Evolutionary conservation across 2,329 filamentous ascomycete genomes (phyloP).

Genomic region (Botrytis fabae): DNA sequence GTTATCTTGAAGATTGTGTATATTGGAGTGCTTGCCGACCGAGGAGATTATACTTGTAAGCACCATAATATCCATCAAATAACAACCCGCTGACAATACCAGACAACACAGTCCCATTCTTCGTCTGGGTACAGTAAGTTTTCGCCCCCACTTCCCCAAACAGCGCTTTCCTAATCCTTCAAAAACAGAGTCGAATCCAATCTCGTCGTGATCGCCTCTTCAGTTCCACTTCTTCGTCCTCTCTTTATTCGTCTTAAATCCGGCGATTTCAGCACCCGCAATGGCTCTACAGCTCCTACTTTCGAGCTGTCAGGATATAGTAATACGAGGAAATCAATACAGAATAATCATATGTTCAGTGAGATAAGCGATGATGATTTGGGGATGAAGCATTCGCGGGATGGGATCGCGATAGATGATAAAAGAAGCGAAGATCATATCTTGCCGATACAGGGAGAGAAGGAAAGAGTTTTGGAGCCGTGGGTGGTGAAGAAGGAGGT

Average conservation of each 20-base stretch:
- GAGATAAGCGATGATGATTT: background rate
- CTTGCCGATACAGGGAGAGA: background rate
- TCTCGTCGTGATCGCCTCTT: slow-evolving; percentile 30
- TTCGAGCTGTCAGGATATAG: slow-evolving; percentile 4
- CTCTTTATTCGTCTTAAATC: slow-evolving; percentile 22
- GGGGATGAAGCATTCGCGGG: background rate
- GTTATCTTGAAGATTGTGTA: slow-evolving; percentile 30
- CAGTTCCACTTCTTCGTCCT: slow-evolving; percentile 28
- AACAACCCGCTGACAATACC: background rate
- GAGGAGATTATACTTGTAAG: slow-evolving; percentile 28
- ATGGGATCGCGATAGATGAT: background rate
- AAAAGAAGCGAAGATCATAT: background rate
- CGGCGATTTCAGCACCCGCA: background rate
- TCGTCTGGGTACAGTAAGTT: slow-evolving; percentile 28
- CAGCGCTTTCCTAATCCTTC: slow-evolving; percentile 8
- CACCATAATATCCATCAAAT: no score
- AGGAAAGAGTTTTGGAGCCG: background rate
- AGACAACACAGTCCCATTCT: slow-evolving; percentile 25
- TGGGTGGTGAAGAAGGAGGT: background rate
- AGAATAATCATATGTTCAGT: background rate
- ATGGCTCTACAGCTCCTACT: background rate
- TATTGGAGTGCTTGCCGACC: slow-evolving; percentile 21
- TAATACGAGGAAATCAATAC: background rate
- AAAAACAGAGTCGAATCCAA: slow-evolving; percentile 26
- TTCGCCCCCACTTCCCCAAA: background rate